Evolutionary conservation across 2,329 filamentous ascomycete species (phyloP).

Genomic region (Clarireedia paspali): DNA sequence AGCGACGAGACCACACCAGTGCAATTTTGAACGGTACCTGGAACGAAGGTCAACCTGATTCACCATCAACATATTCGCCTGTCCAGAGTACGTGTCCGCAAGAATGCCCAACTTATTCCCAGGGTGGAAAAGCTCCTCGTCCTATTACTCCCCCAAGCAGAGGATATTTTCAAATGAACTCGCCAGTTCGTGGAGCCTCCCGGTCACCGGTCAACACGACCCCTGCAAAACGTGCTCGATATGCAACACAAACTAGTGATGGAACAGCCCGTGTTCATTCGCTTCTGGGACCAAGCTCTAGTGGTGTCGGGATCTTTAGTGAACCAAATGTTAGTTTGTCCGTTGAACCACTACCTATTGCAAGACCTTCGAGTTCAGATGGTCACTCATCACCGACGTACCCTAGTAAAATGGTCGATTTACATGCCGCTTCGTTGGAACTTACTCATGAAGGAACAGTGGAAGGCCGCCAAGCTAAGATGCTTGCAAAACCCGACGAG

Average conservation of each 20-base stretch:
- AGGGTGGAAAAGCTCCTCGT: constrained; percentile 10
- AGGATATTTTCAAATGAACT: constrained; percentile 6
- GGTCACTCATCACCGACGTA: constrained; percentile 20
- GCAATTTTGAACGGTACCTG: constrained; percentile 50
- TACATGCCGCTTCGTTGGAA: constrained; percentile 6
- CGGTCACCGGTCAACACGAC: constrained; percentile 13
- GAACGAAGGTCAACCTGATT: constrained; percentile 57
- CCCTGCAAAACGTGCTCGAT: constrained; percentile 24
- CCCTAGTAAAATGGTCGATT: constrained; percentile 2
- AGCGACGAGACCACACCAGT: constrained; percentile 41
- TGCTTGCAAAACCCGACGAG: constrained; percentile 30
- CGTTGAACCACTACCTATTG: not conserved
- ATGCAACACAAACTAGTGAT: constrained; percentile 19
- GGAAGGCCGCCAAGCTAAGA: constrained; percentile 12
- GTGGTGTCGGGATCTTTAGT: constrained; percentile 11
- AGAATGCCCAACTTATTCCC: constrained; percentile 9
- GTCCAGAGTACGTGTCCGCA: constrained; percentile 12
- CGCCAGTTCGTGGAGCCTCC: constrained; percentile 13
- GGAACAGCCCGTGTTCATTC: constrained; percentile 23
- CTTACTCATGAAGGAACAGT: constrained; percentile 20
- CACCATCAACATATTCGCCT: constrained; percentile 34
- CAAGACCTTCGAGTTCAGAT: constrained; percentile 19
- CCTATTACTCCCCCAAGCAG: not conserved
- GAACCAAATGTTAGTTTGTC: constrained; percentile 17
- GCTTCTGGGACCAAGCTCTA: constrained; percentile 19